Conservation (phyloP, 2,329 filamentous ascomycete species). For the Pyrenochaeta sp. region DNA sequence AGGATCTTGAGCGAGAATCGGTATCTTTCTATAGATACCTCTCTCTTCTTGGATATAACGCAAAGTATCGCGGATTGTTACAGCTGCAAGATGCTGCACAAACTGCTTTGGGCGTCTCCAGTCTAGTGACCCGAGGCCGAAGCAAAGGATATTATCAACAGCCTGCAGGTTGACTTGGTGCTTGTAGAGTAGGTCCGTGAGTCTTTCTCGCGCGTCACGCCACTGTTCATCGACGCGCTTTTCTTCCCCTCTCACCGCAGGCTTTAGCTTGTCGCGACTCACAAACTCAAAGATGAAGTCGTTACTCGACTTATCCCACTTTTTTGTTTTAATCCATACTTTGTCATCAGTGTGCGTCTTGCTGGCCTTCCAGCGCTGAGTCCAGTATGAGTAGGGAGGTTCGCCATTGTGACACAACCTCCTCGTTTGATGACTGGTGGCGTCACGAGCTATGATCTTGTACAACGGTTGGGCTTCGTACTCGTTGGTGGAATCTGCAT, state of each 20-base stretch:
- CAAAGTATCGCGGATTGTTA: not conserved
- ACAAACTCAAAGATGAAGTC: not conserved
- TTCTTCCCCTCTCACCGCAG: not conserved
- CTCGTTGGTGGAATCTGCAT: not conserved
- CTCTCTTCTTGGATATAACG: not conserved
- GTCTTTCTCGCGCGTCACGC: not conserved
- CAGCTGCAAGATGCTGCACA: not conserved
- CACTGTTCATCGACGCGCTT: not conserved
- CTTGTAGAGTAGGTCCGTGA: not conserved
- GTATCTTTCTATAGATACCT: not conserved
- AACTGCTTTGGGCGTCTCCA: not conserved
- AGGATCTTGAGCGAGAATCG: not conserved
- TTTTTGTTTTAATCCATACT: not conserved
- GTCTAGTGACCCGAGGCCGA: not conserved
- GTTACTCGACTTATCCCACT: not conserved
- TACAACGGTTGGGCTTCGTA: not conserved
- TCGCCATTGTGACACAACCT: not conserved
- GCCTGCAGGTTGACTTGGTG: not conserved
- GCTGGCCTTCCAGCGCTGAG: not conserved
- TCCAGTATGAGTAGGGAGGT: not conserved
- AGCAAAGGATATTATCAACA: not conserved
- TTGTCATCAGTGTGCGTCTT: not conserved
- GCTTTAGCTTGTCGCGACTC: not conserved
- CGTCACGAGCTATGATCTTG: not conserved
- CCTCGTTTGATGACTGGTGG: not conserved